Evolutionary conservation across 805 yeast genomes (phyloP).

Genomic region (Barnettozyma sucrosica): DNA sequence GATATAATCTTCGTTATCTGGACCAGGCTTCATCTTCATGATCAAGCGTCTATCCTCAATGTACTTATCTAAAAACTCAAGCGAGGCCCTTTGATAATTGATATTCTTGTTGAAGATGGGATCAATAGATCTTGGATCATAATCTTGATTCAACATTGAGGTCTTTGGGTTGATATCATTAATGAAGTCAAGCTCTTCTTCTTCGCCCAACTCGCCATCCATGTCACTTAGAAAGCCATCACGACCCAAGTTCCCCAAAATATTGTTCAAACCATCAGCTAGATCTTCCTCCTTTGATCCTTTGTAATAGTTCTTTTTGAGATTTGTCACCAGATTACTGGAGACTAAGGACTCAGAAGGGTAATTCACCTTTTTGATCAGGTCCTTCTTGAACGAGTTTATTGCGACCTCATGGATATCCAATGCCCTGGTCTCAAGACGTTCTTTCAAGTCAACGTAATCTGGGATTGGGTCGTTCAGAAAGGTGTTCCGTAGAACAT

Average conservation of each 20-base stretch:
- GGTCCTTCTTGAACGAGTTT: slow-evolving; percentile 11
- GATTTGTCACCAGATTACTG: neutral
- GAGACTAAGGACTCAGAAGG: slow-evolving; percentile 14
- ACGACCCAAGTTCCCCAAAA: neutral
- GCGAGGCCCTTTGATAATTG: slow-evolving; percentile 13
- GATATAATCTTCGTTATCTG: slow-evolving; percentile 42
- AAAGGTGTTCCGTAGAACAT: slow-evolving; percentile 14
- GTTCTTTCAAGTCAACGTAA: slow-evolving; percentile 8
- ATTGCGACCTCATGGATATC: slow-evolving; percentile 20
- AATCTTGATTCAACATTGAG: slow-evolving; percentile 15
- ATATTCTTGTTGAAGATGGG: slow-evolving; percentile 15
- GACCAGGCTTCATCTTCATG: slow-evolving; percentile 35
- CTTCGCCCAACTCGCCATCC: neutral
- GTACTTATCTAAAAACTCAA: slow-evolving; percentile 15
- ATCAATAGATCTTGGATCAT: slow-evolving; percentile 23
- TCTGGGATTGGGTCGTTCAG: slow-evolving; percentile 20
- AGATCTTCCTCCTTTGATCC: neutral
- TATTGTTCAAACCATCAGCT: neutral
- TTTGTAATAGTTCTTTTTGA: slow-evolving; percentile 6
- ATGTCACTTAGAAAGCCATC: neutral
- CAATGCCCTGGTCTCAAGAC: slow-evolving; percentile 17
- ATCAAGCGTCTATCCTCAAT: slow-evolving; percentile 20
- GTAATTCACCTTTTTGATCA: slow-evolving; percentile 16
- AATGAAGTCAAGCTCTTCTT: slow-evolving; percentile 11
- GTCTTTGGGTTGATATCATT: slow-evolving; percentile 9